Conservation (phyloP, 768 basidiomycete genomes). For the Mycena alexandri region DNA sequence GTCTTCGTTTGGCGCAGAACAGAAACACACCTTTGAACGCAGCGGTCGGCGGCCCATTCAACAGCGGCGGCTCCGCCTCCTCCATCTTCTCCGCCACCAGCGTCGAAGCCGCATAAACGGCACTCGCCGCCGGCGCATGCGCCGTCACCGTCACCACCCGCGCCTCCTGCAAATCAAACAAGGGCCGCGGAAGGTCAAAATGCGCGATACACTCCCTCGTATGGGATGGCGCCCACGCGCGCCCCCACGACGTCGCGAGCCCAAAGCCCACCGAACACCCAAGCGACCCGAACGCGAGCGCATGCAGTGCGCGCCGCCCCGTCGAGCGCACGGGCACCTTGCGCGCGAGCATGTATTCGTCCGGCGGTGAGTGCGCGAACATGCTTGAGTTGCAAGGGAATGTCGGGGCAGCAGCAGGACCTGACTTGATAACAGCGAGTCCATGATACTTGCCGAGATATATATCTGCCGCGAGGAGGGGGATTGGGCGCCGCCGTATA, state of each 20-base stretch:
- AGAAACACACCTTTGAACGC: conserved; percentile 52
- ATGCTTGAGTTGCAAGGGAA: not conserved
- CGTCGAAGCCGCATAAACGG: not conserved
- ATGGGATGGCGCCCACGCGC: not conserved
- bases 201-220: conserved; percentile 28
- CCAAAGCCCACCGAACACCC: conserved; percentile 32
- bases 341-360: conserved; percentile 6
- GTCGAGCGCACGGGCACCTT: conserved; percentile 16
- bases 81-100: not conserved
- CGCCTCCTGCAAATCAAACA: conserved; percentile 21
- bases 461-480: not conserved
- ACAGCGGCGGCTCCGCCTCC: conserved; percentile 1
- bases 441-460: not conserved
- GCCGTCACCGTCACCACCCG: conserved; percentile 26
- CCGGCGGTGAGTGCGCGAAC: conserved; percentile 21
- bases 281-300: conserved; percentile 19
- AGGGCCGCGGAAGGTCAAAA: conserved; percentile 24
- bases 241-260: conserved; percentile 24
- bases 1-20: not conserved
- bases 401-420: not conserved
- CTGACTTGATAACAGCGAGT: not conserved
- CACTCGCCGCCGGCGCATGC: conserved; percentile 8
- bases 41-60: conserved; percentile 55
- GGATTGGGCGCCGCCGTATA: not conserved
- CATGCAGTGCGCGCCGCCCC: conserved; percentile 26